Evolutionary conservation across 768 basidiomycete species (phyloP), one percentile per base, ranked within the genome.

Genomic region (Mycena leptocephala): DNA sequence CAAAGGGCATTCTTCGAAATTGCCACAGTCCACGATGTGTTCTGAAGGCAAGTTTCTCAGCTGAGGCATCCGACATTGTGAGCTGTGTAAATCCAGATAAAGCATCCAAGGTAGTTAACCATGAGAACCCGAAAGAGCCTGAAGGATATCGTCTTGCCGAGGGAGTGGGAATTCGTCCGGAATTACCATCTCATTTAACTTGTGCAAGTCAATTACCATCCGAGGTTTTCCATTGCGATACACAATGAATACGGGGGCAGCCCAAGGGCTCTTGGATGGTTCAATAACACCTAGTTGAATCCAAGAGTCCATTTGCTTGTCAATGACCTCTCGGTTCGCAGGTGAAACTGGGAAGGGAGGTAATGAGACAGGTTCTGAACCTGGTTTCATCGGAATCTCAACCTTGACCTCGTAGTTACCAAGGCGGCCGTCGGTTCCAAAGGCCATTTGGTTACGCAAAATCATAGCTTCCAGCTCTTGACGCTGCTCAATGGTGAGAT

Each of bases 1-100:
- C 84, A 61, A 89, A 89, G 0, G 87, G 87, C 86, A 89, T 87
- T 37, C 85, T 48, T 28, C 68, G 75, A 74, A 89, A 89, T 70
- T 89, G 87, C 37, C 72, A 86, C 0, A 88, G 75, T 6, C 88
- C 89, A 41, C 78, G 68, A 72, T 88, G 89, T 0, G 83, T 83
- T 1, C 84, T 64, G 62, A 89, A 89, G 0, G 86, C 87, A 0
- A 84, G 83, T 41, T 85, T 85, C 33, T 85, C 81, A 14, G 76
- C 71, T 13, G 82, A 83, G 16, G 83, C 77, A 0, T 79, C 58
- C 0, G 66, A 74, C 58, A 87, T 80, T 32, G 80, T 77, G 0
- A 87, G 66, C 68, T 90, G 89, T 0, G 84, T 87, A 68, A 88
- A 90, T 8, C 88, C 86, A 0, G 88, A 79, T 0, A 86, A 70